Conservation (phyloP, 164 flowering plant genomes). For the Stephania yunnanensis region DNA sequence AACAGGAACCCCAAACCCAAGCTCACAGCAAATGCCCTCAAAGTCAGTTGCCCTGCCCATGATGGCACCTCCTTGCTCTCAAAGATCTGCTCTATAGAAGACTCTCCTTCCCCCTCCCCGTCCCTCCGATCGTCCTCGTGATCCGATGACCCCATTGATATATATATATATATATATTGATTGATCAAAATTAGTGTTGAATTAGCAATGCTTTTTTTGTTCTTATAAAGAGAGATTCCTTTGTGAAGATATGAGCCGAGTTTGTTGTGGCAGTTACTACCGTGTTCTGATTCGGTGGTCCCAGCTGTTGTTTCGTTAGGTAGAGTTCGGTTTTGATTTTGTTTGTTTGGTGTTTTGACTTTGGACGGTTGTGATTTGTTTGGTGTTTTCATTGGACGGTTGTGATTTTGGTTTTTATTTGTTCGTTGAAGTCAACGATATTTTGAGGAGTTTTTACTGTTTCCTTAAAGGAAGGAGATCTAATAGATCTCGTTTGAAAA, state of each 20-base stretch:
- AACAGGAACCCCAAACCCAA: constrained; percentile 35
- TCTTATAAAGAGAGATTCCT: not conserved
- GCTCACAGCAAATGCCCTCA: constrained; percentile 41
- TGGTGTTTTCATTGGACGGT: not conserved
- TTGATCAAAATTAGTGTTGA: too few relatives aligned
- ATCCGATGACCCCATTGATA: not conserved
- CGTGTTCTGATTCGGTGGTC: not conserved
- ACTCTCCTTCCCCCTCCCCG: constrained; percentile 13
- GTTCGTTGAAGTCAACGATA: too few relatives aligned
- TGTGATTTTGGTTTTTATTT: too few relatives aligned
- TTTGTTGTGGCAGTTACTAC: not conserved
- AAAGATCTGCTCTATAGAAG: constrained; percentile 28
- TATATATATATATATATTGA: too few relatives aligned
- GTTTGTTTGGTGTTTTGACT: not conserved
- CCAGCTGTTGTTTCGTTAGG: too few relatives aligned
- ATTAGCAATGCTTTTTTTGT: too few relatives aligned
- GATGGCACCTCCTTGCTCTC: constrained; percentile 30
- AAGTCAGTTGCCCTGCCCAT: constrained; percentile 49
- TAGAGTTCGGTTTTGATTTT: too few relatives aligned
- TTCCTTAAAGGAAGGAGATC: too few relatives aligned
- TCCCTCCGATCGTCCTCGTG: constrained; percentile 1
- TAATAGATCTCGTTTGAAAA: too few relatives aligned
- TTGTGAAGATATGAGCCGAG: not conserved
- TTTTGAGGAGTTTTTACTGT: too few relatives aligned
- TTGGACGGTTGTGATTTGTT: not conserved